Conservation (phyloP, 31 red algal species). For the Odonthalia washingtoniensis region DNA sequence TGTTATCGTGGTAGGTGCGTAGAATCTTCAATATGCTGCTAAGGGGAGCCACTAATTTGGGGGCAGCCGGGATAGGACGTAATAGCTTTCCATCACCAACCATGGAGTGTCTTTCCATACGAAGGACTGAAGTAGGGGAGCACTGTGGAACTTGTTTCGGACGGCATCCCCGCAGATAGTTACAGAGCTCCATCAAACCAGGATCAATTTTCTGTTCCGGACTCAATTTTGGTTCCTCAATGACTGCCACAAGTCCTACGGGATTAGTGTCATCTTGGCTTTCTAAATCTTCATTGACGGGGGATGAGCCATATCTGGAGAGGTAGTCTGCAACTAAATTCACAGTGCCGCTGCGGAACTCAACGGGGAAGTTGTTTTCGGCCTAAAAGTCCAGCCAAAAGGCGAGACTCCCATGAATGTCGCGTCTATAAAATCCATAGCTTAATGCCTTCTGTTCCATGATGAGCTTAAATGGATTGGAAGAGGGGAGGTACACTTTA, state of each 20-base stretch:
- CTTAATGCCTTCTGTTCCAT: slow-evolving; percentile 18
- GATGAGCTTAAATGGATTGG: not conserved
- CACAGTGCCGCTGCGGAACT: not conserved
- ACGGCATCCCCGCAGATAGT: not conserved
- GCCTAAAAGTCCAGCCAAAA: slow-evolving; percentile 20
- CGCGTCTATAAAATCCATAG: not conserved
- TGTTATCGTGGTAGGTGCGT: not conserved
- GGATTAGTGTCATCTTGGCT: not conserved
- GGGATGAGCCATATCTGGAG: not conserved
- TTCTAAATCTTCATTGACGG: not conserved
- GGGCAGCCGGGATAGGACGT: not conserved
- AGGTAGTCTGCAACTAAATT: slow-evolving; percentile 9
- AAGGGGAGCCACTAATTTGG: not conserved
- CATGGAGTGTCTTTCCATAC: not conserved
- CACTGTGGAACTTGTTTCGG: not conserved
- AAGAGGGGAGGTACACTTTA: slow-evolving; percentile 27
- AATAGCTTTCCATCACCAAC: not conserved
- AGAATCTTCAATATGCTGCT: not conserved
- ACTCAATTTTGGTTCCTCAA: not conserved
- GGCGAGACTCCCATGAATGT: slow-evolving; percentile 1
- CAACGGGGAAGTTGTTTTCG: slow-evolving; percentile 19
- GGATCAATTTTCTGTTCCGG: not conserved
- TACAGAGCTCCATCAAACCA: not conserved
- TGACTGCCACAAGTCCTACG: not conserved
- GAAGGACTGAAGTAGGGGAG: not conserved